These are phyloP conservation scores for Acer saccharum DNA, from an alignment of 345 rosid genomes.

Conservation along the genomic window DNA sequence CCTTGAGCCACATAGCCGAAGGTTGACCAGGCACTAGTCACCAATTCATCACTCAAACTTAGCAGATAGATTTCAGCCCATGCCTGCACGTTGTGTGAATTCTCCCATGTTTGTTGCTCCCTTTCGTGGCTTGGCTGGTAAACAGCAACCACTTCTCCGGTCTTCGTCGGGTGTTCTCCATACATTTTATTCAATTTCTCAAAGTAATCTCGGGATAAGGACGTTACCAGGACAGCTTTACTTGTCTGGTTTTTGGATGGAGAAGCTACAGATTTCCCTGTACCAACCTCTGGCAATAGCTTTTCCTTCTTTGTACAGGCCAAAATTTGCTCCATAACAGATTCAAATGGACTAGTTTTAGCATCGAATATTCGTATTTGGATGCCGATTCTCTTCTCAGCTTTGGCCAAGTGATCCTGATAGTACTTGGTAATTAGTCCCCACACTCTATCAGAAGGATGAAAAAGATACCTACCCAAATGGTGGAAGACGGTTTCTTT, in stretches of 20 bases:
- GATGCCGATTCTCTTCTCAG: constrained; percentile 9
- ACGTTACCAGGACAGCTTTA: constrained; percentile 20
- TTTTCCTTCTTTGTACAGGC: constrained; percentile 13
- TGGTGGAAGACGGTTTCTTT: constrained; percentile 26
- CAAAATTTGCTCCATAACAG: constrained; percentile 21
- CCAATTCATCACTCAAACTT: constrained; percentile 11
- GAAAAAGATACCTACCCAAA: constrained; percentile 24
- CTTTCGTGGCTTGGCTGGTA: constrained; percentile 19
- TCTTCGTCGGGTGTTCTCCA: constrained; percentile 3
- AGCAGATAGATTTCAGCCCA: constrained; percentile 18
- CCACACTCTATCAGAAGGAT: constrained; percentile 18
- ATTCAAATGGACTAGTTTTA: constrained; percentile 16
- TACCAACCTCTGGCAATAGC: constrained; percentile 11
- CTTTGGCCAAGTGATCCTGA: constrained; percentile 9
- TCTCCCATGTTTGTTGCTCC: neutral
- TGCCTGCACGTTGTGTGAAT: constrained; percentile 19
- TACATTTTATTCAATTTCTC: constrained; percentile 15
- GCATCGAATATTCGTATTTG: constrained; percentile 15
- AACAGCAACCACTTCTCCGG: constrained; percentile 11
- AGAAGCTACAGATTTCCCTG: neutral
- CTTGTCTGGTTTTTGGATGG: constrained; percentile 1
- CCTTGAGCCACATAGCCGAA: constrained; percentile 21
- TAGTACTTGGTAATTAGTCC: constrained; percentile 11
- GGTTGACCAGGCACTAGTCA: constrained; percentile 12
- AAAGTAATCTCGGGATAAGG: constrained; percentile 13